phyloP scores from a whole-genome alignment of 2,329 filamentous ascomycete species.

The Berkeleyomyces rouxiae region DNA sequence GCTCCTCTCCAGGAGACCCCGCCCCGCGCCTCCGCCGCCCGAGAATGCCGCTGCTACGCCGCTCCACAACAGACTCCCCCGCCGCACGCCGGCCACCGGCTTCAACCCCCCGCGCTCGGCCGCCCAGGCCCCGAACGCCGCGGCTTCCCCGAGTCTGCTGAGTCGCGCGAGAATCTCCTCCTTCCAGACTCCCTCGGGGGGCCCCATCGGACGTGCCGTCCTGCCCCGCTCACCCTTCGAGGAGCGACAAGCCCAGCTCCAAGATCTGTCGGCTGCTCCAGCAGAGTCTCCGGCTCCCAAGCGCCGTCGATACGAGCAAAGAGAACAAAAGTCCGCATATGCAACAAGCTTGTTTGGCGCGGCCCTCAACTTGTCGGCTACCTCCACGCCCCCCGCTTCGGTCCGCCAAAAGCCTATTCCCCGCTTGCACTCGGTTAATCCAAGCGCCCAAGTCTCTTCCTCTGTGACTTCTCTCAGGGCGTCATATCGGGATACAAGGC shows the following conservation, averaged over 20 bases:
- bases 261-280: not conserved
- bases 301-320: slow-evolving; percentile 15
- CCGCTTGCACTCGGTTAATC: slow-evolving; percentile 2
- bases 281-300: slow-evolving; percentile 3
- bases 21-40: slow-evolving; percentile 12
- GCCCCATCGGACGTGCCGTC: slow-evolving; percentile 4
- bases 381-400: not conserved
- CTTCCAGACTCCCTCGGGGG: slow-evolving; percentile 6
- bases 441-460: not conserved
- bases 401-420: slow-evolving; percentile 7
- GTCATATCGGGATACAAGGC: slow-evolving; percentile 2
- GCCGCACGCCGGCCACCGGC: not conserved
- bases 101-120: slow-evolving; percentile 5
- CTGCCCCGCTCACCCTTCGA: slow-evolving; percentile 10
- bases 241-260: not conserved
- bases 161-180: not conserved
- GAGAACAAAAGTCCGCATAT: slow-evolving; percentile 29
- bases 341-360: slow-evolving; percentile 35
- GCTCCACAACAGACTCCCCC: slow-evolving; percentile 10
- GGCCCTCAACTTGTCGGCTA: slow-evolving; percentile 23
- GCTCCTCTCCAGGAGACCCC: slow-evolving; percentile 46
- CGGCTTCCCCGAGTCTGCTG: not conserved
- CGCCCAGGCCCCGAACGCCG: not conserved
- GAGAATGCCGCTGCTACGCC: slow-evolving; percentile 14
- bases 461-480: slow-evolving; percentile 2